Evolutionary conservation across 257 asterid species (phyloP).

Genomic region (Nicotiana knightiana): DNA sequence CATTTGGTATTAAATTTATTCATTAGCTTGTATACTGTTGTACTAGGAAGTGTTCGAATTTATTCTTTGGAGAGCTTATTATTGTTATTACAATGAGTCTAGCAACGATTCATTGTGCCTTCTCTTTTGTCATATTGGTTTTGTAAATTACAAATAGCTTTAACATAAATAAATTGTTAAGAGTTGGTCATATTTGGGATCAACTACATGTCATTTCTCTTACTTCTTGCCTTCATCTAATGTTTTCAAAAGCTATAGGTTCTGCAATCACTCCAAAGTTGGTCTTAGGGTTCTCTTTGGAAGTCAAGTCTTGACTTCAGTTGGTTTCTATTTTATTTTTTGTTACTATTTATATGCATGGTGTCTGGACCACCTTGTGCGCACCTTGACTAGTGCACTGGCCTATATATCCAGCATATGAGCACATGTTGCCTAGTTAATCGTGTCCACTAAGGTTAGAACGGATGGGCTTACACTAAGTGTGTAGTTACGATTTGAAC

Average conservation of each 20-base stretch:
- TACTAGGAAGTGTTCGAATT: background rate
- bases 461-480: background rate
- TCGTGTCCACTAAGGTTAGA: background rate
- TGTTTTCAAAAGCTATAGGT: background rate
- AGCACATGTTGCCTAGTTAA: background rate
- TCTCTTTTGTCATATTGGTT: background rate
- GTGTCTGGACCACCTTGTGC: background rate
- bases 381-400: background rate
- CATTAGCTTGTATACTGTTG: background rate
- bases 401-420: background rate
- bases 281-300: background rate
- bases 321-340: background rate
- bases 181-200: background rate
- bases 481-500: background rate
- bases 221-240: background rate
- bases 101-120: background rate
- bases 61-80: background rate
- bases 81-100: background rate
- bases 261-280: background rate
- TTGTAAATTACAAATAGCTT: background rate
- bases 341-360: background rate
- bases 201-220: slow-evolving; percentile 3
- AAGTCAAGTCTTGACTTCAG: background rate
- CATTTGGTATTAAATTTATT: background rate
- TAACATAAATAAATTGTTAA: background rate